These are phyloP conservation scores for Murraya paniculata DNA, from an alignment of 345 rosid species.

Conservation along the genomic window DNA sequence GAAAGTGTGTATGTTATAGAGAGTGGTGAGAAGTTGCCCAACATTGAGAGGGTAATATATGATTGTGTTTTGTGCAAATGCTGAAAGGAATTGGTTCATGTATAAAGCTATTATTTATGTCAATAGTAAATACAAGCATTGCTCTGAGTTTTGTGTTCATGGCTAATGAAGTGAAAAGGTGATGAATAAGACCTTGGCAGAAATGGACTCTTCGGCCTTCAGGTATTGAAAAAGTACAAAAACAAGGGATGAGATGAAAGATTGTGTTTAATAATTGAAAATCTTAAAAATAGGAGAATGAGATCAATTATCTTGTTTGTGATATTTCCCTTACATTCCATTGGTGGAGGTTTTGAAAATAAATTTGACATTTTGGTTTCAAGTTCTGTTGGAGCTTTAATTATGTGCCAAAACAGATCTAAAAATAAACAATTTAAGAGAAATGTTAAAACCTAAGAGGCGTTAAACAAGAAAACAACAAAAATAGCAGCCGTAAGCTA, in stretches of 20 bases:
- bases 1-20: constrained; percentile 10
- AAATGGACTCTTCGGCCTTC: neutral
- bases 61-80: constrained; percentile 9
- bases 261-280: too few relatives aligned
- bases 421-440: too few relatives aligned
- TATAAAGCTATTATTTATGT: constrained; percentile 27
- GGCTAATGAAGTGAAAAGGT: neutral
- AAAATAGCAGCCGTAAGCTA: neutral
- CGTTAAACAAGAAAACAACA: neutral
- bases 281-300: too few relatives aligned
- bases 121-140: constrained; percentile 17
- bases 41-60: constrained; percentile 17
- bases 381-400: too few relatives aligned
- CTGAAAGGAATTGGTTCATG: neutral
- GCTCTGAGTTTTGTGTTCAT: constrained; percentile 3
- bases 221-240: neutral
- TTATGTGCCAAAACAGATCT: too few relatives aligned
- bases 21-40: constrained; percentile 10
- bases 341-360: too few relatives aligned
- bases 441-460: neutral
- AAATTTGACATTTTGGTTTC: too few relatives aligned
- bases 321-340: too few relatives aligned
- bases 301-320: too few relatives aligned
- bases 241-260: too few relatives aligned
- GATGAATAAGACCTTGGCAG: neutral